phyloP scores from a whole-genome alignment of 495 filamentous ascomycete species.

The Penicillium robsamsonii region DNA sequence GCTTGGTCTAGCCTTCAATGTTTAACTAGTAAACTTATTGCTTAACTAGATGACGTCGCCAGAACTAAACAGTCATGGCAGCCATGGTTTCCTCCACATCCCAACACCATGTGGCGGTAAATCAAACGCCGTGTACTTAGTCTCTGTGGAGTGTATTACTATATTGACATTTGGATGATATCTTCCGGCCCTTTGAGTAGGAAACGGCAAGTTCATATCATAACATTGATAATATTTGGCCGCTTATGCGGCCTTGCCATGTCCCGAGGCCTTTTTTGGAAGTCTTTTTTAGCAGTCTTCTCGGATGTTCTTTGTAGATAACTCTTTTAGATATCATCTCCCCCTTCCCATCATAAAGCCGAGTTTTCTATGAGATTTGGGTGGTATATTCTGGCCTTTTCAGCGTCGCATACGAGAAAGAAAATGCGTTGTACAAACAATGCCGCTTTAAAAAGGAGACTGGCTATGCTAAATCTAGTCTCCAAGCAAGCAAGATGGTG shows the following conservation, averaged over 20 bases:
- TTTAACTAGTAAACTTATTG: not conserved
- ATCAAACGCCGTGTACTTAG: not conserved
- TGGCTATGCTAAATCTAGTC: not conserved
- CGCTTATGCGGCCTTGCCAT: no score
- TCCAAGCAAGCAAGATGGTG: not conserved
- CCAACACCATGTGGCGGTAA: not conserved
- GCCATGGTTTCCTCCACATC: not conserved
- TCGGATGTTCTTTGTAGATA: no score
- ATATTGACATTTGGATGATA: not conserved
- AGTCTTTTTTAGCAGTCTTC: no score
- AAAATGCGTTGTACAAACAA: not conserved
- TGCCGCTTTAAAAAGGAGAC: not conserved
- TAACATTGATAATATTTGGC: no score
- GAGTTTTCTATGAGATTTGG: no score
- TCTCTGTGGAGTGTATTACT: not conserved
- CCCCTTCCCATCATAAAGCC: no score
- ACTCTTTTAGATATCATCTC: no score
- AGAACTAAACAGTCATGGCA: not conserved
- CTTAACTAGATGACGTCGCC: no score
- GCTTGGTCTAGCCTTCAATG: not conserved
- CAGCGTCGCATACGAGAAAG: not conserved
- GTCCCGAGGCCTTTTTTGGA: no score
- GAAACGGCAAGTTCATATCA: not conserved
- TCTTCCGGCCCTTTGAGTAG: not conserved
- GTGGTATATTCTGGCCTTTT: no score